Conservation (phyloP, 306 rosid species). For the Glycine tomentella region DNA sequence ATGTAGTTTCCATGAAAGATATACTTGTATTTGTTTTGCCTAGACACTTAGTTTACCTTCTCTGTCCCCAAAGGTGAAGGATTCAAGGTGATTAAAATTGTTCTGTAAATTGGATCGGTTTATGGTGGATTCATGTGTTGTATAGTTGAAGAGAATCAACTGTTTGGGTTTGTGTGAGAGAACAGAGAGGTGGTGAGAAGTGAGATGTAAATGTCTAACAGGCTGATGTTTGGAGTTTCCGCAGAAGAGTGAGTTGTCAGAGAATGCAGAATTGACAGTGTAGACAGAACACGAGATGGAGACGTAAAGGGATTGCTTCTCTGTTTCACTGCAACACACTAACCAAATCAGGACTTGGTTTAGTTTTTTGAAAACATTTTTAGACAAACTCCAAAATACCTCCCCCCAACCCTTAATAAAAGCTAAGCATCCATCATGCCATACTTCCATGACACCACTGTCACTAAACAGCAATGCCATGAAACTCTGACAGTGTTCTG, state of each 20-base stretch:
- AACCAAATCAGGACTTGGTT: neutral
- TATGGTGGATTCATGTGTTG: neutral
- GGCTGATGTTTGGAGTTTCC: neutral
- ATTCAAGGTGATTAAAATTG: neutral
- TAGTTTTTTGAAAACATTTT: neutral
- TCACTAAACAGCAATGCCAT: neutral
- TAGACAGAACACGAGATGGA: neutral
- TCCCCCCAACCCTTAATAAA: neutral
- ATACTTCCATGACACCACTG: neutral
- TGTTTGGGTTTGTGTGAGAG: neutral
- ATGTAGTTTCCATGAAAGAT: slow-evolving; percentile 2
- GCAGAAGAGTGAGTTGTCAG: neutral
- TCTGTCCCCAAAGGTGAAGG: slow-evolving; percentile 4
- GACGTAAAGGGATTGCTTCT: slow-evolving; percentile 25
- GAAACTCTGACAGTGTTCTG: neutral
- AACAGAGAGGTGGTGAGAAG: neutral
- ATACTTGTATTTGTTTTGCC: slow-evolving; percentile 1
- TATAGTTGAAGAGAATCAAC: slow-evolving; percentile 5
- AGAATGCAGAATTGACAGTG: neutral
- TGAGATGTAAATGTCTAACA: neutral
- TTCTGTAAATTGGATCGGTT: neutral
- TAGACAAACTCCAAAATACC: neutral
- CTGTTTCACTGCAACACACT: neutral
- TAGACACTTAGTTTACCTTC: neutral
- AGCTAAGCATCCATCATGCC: neutral